Conservation (phyloP, 352 stramenopile species). For the Pythium dissimile region DNA sequence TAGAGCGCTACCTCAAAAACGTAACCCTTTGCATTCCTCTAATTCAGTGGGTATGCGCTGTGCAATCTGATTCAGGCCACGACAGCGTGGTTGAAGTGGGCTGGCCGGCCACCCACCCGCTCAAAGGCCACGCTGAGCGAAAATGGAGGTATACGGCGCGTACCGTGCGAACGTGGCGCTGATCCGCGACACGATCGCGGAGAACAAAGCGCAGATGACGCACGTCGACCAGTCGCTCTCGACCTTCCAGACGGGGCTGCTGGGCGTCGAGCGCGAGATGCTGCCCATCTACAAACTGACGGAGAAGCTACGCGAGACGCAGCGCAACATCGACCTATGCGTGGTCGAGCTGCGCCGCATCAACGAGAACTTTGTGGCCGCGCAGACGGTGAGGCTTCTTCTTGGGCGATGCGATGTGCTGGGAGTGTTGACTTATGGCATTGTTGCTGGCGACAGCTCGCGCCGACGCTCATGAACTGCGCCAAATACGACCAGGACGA, state of each 20-base stretch:
- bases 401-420: too few relatives aligned
- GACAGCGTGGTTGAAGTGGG: too few relatives aligned
- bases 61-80: too few relatives aligned
- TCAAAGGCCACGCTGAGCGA: neutral
- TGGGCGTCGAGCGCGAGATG: constrained; percentile 79
- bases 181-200: constrained; percentile 55
- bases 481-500: constrained; percentile 71
- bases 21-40: too few relatives aligned
- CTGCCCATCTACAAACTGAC: constrained; percentile 84
- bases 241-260: constrained; percentile 57
- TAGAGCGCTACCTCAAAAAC: too few relatives aligned
- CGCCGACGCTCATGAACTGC: constrained; percentile 54
- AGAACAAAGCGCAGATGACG: constrained; percentile 74
- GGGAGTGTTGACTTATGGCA: too few relatives aligned
- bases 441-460: constrained; percentile 36
- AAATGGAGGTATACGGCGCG: constrained; percentile 57
- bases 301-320: constrained; percentile 69
- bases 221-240: constrained; percentile 53
- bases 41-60: too few relatives aligned
- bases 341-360: constrained; percentile 66
- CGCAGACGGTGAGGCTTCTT: constrained; percentile 63
- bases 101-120: neutral
- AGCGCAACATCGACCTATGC: constrained; percentile 83
- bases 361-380: constrained; percentile 71
- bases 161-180: constrained; percentile 49